phyloP scores from a whole-genome alignment of 768 basidiomycete genomes.

The Suillus lakei region DNA sequence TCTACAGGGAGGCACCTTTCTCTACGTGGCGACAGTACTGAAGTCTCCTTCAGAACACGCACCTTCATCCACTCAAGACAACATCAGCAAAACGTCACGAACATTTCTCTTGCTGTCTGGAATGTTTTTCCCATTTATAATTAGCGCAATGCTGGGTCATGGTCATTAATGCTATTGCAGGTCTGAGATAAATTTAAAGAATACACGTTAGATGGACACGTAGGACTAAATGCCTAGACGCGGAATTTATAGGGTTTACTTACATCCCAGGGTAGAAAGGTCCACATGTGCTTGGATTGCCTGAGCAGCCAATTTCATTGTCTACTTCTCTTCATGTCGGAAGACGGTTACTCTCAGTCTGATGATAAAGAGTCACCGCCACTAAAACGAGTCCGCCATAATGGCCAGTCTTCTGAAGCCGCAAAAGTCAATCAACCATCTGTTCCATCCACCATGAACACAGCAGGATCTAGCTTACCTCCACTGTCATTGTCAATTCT shows the following conservation, averaged over 20 bases:
- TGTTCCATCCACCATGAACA: conserved; percentile 29
- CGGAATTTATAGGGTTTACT: not conserved
- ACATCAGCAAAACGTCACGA: conserved; percentile 50
- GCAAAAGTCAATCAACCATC: conserved; percentile 27
- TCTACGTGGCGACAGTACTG: conserved; percentile 93
- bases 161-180: conserved; percentile 39
- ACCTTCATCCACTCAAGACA: conserved; percentile 33
- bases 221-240: not conserved
- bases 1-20: conserved; percentile 84
- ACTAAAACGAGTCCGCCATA: conserved; percentile 43
- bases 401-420: conserved; percentile 35
- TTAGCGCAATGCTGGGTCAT: conserved; percentile 67
- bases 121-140: conserved; percentile 70
- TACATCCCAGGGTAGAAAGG: conserved; percentile 3
- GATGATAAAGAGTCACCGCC: conserved; percentile 32
- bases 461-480: conserved; percentile 42
- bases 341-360: conserved; percentile 15
- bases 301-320: not conserved
- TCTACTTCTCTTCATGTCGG: conserved; percentile 1
- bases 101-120: conserved; percentile 63
- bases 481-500: conserved; percentile 82
- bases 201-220: not conserved
- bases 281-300: not conserved
- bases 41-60: conserved; percentile 68
- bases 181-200: conserved; percentile 2